phyloP scores from a whole-genome alignment of 371 early-diverging fungal species.

The Haplosporangium sp. region DNA sequence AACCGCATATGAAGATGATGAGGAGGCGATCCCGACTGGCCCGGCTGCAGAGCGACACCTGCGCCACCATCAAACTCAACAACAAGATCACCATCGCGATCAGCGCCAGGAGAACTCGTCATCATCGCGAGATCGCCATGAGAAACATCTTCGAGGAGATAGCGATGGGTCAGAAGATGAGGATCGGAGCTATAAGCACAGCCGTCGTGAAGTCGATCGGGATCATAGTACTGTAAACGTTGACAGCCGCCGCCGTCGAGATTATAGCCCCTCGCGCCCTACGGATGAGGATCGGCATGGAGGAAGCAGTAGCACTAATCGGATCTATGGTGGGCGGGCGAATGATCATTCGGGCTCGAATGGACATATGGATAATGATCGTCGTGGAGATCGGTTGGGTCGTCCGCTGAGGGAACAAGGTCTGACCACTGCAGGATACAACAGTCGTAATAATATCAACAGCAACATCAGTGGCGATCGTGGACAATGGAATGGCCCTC shows the following conservation, averaged over 20 bases:
- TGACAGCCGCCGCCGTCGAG: conserved; percentile 27
- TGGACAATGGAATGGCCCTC: conserved; percentile 32
- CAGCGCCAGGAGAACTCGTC: not conserved
- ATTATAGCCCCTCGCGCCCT: conserved; percentile 48
- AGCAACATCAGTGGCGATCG: conserved; percentile 15
- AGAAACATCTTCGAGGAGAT: conserved; percentile 53
- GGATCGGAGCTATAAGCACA: conserved; percentile 80
- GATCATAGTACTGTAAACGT: conserved; percentile 1
- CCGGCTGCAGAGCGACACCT: conserved; percentile 41
- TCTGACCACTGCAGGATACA: conserved; percentile 35
- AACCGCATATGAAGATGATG: conserved; percentile 2
- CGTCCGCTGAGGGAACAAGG: conserved; percentile 25
- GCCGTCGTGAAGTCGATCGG: conserved; percentile 64
- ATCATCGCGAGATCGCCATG: conserved; percentile 8
- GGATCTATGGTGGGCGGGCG: conserved; percentile 2
- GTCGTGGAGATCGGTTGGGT: conserved; percentile 28
- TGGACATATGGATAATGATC: conserved; percentile 26
- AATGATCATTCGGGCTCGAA: conserved; percentile 10
- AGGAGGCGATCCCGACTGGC: conserved; percentile 29
- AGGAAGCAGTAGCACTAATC: not conserved
- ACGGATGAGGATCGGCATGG: conserved; percentile 36
- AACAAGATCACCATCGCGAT: not conserved
- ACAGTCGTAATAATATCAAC: conserved; percentile 25
- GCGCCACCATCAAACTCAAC: conserved; percentile 1
- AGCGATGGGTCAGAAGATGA: conserved; percentile 74